Percentiles rank a stretch among this genome's conserved stretches.
Conservation (phyloP, 2,329 filamentous ascomycete species). For the Epichloe elymi region DNA sequence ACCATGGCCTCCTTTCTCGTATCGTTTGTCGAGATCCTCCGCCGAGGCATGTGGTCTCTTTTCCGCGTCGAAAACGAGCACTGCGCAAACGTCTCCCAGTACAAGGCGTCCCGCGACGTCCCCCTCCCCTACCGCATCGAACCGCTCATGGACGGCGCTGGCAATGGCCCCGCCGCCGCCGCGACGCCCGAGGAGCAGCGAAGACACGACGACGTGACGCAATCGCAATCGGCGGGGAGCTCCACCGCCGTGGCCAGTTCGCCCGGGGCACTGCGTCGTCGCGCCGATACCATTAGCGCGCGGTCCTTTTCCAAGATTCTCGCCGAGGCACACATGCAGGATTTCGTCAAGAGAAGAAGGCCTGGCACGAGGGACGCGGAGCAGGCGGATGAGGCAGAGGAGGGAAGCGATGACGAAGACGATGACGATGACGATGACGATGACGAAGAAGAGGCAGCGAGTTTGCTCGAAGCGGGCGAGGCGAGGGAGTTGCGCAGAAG, state of each 20-base stretch:
- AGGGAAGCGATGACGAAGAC: slow-evolving; percentile 21
- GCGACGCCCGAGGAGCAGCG: slow-evolving; percentile 9
- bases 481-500: not conserved
- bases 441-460: slow-evolving; percentile 9
- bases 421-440: slow-evolving; percentile 18
- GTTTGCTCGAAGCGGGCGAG: slow-evolving; percentile 6
- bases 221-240: slow-evolving; percentile 7
- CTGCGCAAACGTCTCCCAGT: slow-evolving; percentile 78
- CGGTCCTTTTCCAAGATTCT: slow-evolving; percentile 49
- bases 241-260: slow-evolving; percentile 12
- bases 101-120: slow-evolving; percentile 79
- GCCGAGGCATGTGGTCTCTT: slow-evolving; percentile 80
- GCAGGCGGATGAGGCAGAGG: slow-evolving; percentile 12
- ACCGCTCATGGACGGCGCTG: slow-evolving; percentile 29
- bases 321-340: slow-evolving; percentile 73
- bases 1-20: slow-evolving; percentile 71
- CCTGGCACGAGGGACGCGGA: slow-evolving; percentile 12
- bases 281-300: slow-evolving; percentile 17
- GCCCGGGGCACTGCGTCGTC: slow-evolving; percentile 17
- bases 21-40: slow-evolving; percentile 63
- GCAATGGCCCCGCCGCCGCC: slow-evolving; percentile 15
- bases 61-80: slow-evolving; percentile 97
- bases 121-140: slow-evolving; percentile 61
- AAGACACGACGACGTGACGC: slow-evolving; percentile 2
- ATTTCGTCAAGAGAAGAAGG: slow-evolving; percentile 70